Evolutionary conservation across 345 rosid genomes (phyloP).

Genomic region (Angophora floribunda): DNA sequence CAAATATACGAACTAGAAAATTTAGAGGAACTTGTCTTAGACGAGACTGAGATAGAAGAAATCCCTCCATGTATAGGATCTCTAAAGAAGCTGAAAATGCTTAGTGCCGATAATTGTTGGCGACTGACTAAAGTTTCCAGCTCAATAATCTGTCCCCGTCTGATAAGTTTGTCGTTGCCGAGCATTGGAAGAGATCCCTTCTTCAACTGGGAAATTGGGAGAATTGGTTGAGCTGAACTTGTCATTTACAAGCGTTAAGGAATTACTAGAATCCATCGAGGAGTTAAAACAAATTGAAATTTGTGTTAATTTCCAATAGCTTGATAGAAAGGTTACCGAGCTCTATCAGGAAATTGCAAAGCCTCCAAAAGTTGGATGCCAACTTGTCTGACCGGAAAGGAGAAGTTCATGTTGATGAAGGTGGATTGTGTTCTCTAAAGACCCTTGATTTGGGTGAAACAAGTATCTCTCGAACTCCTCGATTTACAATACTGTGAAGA

Average conservation of each 20-base stretch:
- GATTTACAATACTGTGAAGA: too few species aligned
- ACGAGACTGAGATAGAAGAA: accelerated
- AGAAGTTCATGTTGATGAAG: too few species aligned
- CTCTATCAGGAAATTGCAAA: background rate
- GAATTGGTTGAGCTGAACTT: background rate
- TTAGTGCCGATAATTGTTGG: background rate
- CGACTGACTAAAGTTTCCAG: too few species aligned
- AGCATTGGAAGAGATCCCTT: background rate
- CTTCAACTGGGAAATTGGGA: background rate
- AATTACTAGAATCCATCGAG: background rate
- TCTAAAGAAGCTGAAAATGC: background rate
- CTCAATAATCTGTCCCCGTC: too few species aligned
- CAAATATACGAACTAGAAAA: too few species aligned
- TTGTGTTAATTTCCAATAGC: accelerated
- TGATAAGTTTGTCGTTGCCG: too few species aligned
- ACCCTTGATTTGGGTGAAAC: accelerated
- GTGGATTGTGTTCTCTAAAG: too few species aligned
- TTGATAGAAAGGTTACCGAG: background rate
- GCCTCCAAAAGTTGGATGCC: background rate
- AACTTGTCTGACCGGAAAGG: too few species aligned
- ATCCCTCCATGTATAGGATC: background rate
- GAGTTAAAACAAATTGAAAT: background rate
- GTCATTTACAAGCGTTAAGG: accelerated
- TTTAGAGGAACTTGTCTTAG: too few species aligned
- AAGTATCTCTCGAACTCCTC: too few species aligned